Evolutionary conservation across 164 flowering plant genomes (phyloP).

Genomic region (Houttuynia cordata): DNA sequence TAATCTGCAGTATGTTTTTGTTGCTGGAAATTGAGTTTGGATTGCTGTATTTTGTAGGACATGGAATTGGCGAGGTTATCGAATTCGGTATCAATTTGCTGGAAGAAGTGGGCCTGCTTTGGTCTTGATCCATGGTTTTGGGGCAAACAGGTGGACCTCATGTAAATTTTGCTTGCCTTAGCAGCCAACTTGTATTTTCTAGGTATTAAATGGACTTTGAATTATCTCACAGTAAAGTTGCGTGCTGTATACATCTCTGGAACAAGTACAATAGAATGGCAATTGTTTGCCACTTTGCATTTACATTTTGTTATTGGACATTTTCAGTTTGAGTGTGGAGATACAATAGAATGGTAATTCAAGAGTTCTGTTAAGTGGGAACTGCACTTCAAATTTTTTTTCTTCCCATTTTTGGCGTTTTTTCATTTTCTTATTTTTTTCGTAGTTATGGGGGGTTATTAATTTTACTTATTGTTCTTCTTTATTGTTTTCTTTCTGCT

Average conservation of each 20-base stretch:
- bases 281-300: neutral
- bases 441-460: too few species aligned
- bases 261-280: neutral
- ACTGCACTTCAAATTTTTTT: too few species aligned
- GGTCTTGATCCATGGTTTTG: conserved; percentile 87
- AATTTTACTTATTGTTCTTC: neutral
- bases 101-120: conserved; percentile 76
- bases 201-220: conserved; percentile 16
- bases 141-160: conserved; percentile 85
- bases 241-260: neutral
- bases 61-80: conserved; percentile 88
- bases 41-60: conserved; percentile 28
- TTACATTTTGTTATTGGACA: neutral
- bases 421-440: too few species aligned
- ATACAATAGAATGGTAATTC: too few species aligned
- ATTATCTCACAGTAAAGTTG: neutral
- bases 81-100: conserved; percentile 67
- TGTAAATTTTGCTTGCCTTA: conserved; percentile 30
- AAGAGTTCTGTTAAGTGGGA: too few species aligned
- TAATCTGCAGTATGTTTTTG: neutral
- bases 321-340: neutral
- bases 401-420: too few species aligned
- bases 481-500: neutral
- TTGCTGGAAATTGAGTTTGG: conserved; percentile 1
- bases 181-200: conserved; percentile 23